These are phyloP conservation scores for Citrus mangshanensis DNA, from an alignment of 345 rosid genomes.

Conservation along the genomic window DNA sequence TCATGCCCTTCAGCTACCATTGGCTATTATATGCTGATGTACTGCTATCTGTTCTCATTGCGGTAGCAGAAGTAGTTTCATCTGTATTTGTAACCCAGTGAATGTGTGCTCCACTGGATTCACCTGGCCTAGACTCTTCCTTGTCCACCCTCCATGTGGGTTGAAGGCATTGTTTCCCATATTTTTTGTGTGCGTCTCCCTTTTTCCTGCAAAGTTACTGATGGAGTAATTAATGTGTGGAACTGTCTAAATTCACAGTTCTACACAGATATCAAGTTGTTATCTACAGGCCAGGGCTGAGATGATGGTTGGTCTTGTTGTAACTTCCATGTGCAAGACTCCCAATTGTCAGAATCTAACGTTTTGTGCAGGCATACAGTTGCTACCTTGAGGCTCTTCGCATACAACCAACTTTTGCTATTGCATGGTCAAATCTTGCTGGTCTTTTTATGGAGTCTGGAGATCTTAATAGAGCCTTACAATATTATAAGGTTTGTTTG, in stretches of 20 bases:
- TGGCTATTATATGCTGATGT: constrained; percentile 15
- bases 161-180: constrained; percentile 21
- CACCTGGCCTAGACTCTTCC: constrained; percentile 22
- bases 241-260: constrained; percentile 59
- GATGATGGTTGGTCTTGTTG: constrained; percentile 84
- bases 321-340: constrained; percentile 67
- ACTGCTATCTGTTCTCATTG: constrained; percentile 7
- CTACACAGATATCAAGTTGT: constrained; percentile 66
- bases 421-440: constrained; percentile 99
- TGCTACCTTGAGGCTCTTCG: constrained; percentile 95
- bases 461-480: constrained; percentile 87
- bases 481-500: constrained; percentile 78
- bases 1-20: constrained; percentile 10
- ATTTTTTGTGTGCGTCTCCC: constrained; percentile 16
- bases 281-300: constrained; percentile 64
- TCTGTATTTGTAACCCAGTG: constrained; percentile 7
- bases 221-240: constrained; percentile 62
- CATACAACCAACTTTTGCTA: constrained; percentile 95
- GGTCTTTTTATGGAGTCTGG: constrained; percentile 99
- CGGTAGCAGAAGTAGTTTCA: constrained; percentile 13
- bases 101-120: constrained; percentile 14
- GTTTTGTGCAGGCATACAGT: constrained; percentile 95
- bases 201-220: constrained; percentile 56
- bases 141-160: constrained; percentile 8
- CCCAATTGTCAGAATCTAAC: constrained; percentile 70